Evolutionary conservation across 2,329 filamentous ascomycete species (phyloP).

Genomic region (Colletotrichum spinosum): DNA sequence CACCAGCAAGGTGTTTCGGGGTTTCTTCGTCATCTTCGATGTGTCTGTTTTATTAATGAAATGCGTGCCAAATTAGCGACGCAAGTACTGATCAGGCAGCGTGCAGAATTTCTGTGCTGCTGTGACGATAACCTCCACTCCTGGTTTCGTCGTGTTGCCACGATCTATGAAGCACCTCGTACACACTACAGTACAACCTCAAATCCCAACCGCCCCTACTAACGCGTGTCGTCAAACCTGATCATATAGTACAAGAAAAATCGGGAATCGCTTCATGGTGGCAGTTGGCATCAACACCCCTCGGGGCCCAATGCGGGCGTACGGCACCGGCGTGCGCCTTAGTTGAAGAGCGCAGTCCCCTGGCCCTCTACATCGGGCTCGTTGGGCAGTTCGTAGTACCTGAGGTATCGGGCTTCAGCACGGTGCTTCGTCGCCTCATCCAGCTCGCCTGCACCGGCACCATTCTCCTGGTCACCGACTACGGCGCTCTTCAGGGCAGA

Average conservation of each 20-base stretch:
- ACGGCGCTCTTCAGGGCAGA: slow-evolving; percentile 54
- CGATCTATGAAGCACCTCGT: slow-evolving; percentile 28
- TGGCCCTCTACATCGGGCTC: slow-evolving; percentile 60
- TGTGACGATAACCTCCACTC: slow-evolving; percentile 11
- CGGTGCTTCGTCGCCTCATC: slow-evolving; percentile 63
- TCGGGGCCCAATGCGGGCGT: too few species aligned
- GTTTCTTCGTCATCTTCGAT: too few species aligned
- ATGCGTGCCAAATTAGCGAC: slow-evolving; percentile 3
- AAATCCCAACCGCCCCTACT: slow-evolving; percentile 18
- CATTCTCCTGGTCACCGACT: slow-evolving; percentile 59
- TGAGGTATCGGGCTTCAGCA: slow-evolving; percentile 63
- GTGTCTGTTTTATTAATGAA: slow-evolving; percentile 18
- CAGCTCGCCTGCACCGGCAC: slow-evolving; percentile 54
- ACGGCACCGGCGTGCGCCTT: slow-evolving; percentile 24
- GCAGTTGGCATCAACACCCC: background rate
- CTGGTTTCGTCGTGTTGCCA: slow-evolving; percentile 18
- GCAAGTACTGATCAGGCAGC: slow-evolving; percentile 1
- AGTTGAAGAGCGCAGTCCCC: slow-evolving; percentile 66
- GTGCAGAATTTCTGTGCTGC: background rate
- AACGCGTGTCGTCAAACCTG: slow-evolving; percentile 29
- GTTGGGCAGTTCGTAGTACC: slow-evolving; percentile 64
- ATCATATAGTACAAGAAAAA: slow-evolving; percentile 35
- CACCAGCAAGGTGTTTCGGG: too few species aligned
- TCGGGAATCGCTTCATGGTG: slow-evolving; percentile 8
- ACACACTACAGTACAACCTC: slow-evolving; percentile 32